A percentile compares a stretch with the other conserved stretches of the same genome.
phyloP scores from a whole-genome alignment of 176 grass and related monocot genomes.

The Aegilops umbellulata region DNA sequence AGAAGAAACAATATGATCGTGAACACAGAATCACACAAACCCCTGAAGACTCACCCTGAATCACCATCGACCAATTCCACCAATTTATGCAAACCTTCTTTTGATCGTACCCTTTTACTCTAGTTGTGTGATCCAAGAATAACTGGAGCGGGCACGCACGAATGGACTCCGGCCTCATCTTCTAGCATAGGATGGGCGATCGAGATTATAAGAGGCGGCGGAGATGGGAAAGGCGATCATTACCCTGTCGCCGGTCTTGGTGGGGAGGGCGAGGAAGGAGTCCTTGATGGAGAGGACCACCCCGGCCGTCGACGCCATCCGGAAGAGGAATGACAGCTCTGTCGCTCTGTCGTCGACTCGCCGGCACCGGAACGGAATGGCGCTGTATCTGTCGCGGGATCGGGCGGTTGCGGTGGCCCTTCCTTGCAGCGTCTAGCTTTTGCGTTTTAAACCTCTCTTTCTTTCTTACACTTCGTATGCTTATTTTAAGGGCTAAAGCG shows the following conservation, averaged over 20 bases:
- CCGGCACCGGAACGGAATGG: constrained; percentile 28
- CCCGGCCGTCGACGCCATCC: constrained; percentile 60
- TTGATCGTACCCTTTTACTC: background rate
- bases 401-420: constrained; percentile 24
- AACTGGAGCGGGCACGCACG: background rate
- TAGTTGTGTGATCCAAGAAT: background rate
- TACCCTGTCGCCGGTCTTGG: constrained; percentile 79
- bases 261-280: constrained; percentile 80
- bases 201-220: background rate
- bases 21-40: background rate
- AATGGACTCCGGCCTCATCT: background rate
- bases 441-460: background rate
- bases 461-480: background rate
- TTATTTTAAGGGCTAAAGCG: background rate
- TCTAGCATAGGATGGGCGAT: background rate
- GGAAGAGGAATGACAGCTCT: constrained; percentile 81
- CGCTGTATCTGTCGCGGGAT: constrained; percentile 3
- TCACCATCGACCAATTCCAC: background rate
- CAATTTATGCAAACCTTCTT: background rate
- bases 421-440: constrained; percentile 19
- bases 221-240: background rate
- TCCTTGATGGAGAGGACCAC: constrained; percentile 73
- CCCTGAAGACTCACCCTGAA: background rate
- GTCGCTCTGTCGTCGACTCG: background rate
- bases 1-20: background rate